These are phyloP conservation scores for Dioszegia hungarica DNA, from an alignment of 768 basidiomycete genomes.

Conservation along the genomic window DNA sequence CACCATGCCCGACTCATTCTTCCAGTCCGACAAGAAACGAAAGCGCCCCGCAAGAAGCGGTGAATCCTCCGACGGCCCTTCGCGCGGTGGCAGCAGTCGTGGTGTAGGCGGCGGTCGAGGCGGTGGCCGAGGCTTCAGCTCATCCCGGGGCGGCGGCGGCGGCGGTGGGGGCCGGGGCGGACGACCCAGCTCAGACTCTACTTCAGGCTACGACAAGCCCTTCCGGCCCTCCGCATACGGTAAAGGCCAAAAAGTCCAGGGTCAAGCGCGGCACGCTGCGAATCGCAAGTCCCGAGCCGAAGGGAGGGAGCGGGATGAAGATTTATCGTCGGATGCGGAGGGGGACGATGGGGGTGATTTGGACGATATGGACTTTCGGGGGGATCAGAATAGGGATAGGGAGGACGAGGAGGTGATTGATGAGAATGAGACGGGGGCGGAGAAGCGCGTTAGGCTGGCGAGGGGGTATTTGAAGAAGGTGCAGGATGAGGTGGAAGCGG, in stretches of 20 bases:
- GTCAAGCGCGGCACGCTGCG: slow-evolving; percentile 3
- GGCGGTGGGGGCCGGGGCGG: not conserved
- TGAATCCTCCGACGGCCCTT: slow-evolving; percentile 55
- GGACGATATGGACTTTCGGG: slow-evolving; percentile 70
- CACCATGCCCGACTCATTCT: slow-evolving; percentile 78
- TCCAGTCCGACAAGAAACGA: slow-evolving; percentile 53
- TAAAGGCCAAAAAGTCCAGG: slow-evolving; percentile 27
- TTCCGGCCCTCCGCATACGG: slow-evolving; percentile 41
- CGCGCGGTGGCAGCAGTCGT: slow-evolving; percentile 49
- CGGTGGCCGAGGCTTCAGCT: not conserved
- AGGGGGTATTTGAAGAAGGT: slow-evolving; percentile 83
- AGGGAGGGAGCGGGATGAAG: slow-evolving; percentile 24
- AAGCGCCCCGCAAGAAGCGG: slow-evolving; percentile 54
- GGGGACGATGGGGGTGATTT: slow-evolving; percentile 48
- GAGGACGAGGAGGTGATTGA: slow-evolving; percentile 71
- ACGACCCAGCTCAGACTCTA: not conserved
- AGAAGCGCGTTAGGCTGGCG: slow-evolving; percentile 85
- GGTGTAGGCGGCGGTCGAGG: slow-evolving; percentile 43
- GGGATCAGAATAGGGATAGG: slow-evolving; percentile 46
- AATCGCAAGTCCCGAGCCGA: slow-evolving; percentile 7
- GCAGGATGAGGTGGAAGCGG: slow-evolving; percentile 66
- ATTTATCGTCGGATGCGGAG: slow-evolving; percentile 34
- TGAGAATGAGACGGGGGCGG: slow-evolving; percentile 80
- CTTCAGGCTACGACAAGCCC: slow-evolving; percentile 41
- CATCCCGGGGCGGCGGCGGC: not conserved